phyloP scores from a whole-genome alignment of 495 filamentous ascomycete genomes.

The Thermothielavioides terrestris region DNA sequence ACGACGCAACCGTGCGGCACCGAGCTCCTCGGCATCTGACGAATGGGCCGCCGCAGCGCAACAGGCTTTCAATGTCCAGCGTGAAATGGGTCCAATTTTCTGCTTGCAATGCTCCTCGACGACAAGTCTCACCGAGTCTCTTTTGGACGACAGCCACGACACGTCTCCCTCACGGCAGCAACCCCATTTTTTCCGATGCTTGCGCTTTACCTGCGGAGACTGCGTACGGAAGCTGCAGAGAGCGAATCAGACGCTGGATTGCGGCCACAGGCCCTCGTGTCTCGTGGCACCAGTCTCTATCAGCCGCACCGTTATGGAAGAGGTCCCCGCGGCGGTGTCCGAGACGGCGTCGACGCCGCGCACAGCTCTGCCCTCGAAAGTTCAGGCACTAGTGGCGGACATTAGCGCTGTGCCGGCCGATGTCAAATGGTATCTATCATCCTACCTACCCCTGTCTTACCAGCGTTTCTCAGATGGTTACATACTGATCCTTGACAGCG shows the following conservation, averaged over 20 bases:
- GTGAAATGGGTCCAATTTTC: constrained; percentile 9
- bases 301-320: constrained; percentile 8
- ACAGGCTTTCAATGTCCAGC: constrained; percentile 19
- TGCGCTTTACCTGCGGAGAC: constrained; percentile 3
- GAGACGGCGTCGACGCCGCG: neutral
- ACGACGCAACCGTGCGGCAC: constrained; percentile 9
- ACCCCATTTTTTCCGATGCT: neutral
- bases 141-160: neutral
- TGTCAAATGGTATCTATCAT: constrained; percentile 24
- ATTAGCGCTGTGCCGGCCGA: constrained; percentile 8
- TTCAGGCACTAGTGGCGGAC: constrained; percentile 19
- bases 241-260: neutral
- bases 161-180: neutral
- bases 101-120: neutral
- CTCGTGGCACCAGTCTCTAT: constrained; percentile 15
- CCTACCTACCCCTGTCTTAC: neutral
- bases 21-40: neutral
- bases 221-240: constrained; percentile 4
- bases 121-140: neutral
- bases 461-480: no score
- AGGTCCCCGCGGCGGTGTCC: neutral
- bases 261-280: constrained; percentile 22
- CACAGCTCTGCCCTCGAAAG: constrained; percentile 19
- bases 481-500: constrained; percentile 10
- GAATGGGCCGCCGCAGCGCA: constrained; percentile 20